Evolutionary conservation across 305 asterid genomes (phyloP).

Genomic region (Plantago lanceolata): DNA sequence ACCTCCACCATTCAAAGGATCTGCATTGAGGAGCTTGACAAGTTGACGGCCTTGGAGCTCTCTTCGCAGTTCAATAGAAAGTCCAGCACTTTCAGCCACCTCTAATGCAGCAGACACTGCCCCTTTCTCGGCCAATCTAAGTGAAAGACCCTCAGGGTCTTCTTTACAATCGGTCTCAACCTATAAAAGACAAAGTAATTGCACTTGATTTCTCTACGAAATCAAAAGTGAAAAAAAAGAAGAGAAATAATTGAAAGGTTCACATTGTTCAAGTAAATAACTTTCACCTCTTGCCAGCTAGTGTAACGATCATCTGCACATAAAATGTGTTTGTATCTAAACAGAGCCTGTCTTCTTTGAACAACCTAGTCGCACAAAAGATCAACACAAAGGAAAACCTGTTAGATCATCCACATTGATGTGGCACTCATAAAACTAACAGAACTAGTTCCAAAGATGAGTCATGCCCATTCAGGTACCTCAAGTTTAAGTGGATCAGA

Average conservation of each 20-base stretch:
- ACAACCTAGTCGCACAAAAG: slow-evolving; percentile 47
- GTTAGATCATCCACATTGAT: slow-evolving; percentile 22
- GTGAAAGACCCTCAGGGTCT: slow-evolving; percentile 99
- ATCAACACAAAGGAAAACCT: slow-evolving; percentile 24
- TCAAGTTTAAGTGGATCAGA: slow-evolving; percentile 62
- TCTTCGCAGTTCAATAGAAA: slow-evolving; percentile 87
- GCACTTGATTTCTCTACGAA: not conserved
- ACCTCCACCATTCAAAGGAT: slow-evolving; percentile 95
- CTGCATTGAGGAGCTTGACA: slow-evolving; percentile 94
- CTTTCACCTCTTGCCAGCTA: slow-evolving; percentile 94
- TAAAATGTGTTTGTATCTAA: slow-evolving; percentile 83
- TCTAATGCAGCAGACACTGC: slow-evolving; percentile 93
- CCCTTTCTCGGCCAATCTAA: slow-evolving; percentile 95
- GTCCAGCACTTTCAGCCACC: slow-evolving; percentile 95
- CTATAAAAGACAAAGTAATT: slow-evolving; percentile 36
- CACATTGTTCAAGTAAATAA: slow-evolving; percentile 14
- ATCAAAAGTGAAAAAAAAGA: not conserved
- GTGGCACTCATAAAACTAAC: slow-evolving; percentile 16
- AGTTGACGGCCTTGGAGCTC: slow-evolving; percentile 99
- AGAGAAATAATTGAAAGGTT: not conserved
- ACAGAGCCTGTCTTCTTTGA: slow-evolving; percentile 80
- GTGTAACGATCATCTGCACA: slow-evolving; percentile 80
- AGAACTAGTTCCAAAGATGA: slow-evolving; percentile 15
- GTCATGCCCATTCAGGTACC: slow-evolving; percentile 42
- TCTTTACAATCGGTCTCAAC: slow-evolving; percentile 89